Base-by-base conservation (phyloP, 148 eudicot species). In the Polygonum maritimum region DNA sequence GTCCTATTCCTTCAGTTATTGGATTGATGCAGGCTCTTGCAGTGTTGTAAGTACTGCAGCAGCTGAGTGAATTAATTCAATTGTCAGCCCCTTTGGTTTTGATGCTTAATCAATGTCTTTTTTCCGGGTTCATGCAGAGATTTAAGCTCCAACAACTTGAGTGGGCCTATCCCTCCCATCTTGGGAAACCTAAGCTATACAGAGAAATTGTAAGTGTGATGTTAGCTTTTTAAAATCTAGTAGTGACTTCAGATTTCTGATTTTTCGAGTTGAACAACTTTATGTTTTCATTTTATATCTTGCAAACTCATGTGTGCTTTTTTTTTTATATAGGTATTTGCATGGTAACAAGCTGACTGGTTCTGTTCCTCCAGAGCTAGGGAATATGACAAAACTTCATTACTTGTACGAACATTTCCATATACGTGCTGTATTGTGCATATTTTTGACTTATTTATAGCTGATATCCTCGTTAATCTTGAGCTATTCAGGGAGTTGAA, bases 21-120 rank as follows among this genome's bases (percentile, higher is more conserved):
- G 99, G 99, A 75, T 80, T 95, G 86, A 95, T 95, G 99, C 99
- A 95, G 84, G 99, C 99, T 74, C 96, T 95, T 79, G 97, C 99
- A 18, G 99, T 95, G 65, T 72, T 95, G 99, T 95, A 86, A 87
- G 99, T 87, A 8, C 19, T 76, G 74, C 35, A 3, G 7, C 16
- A 7, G 74, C 54, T 36, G 35, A 15, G 44, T 67, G 10, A 36
- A 15, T 67, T 4, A 72, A 2, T 44, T 71, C 21, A 21, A 72
- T 45, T 44, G n/a, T 72, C 74, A 15, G 31, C 39, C 31, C 21
- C 72, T 76, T 7, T 26, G 48, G 11, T 51, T 58, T 73, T 38
- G 45, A 35, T 40, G 13, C 4, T 44, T 35, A 49, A n/a, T 19
- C 4, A 7, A 39, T 26, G 60, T 14, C 58, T 55, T 41, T 52